Base-by-base conservation (phyloP, 495 filamentous ascomycete genomes). In the Immersiella caudata region DNA sequence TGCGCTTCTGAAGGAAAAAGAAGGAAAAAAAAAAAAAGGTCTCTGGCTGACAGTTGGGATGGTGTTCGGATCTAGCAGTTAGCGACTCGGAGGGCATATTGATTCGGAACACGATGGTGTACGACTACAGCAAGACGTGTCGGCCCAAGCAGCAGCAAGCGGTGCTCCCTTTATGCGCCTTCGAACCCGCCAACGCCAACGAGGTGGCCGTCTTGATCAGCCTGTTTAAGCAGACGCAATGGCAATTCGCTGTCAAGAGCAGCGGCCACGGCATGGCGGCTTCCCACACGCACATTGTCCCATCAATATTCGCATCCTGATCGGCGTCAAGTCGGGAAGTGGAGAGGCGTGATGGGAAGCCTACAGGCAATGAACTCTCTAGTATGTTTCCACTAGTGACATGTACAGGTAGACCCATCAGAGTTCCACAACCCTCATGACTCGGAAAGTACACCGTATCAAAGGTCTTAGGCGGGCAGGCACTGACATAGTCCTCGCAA, bases 231-330 rank as follows among this genome's bases (percentile, higher is more conserved):
- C 50, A 54, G n/a, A 54, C 50, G n/a, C 6, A 54, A 54, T 54
- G 50, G 6, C 50, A 6, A 54, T 54, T 54, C 21, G 50, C 50
- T 18, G 6, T 54, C 21, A 54, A 18, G 50, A 54, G 50, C 21
- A 18, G 50, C 21, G 50, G 50, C 50, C 50, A 54, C 50, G 50
- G 50, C 50, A 54, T 54, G 50, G 50, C 50, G 50, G 50, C 50
- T 6, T 54, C 50, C 50, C 6, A 54, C 21, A n/a, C n/a, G n/a
- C n/a, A n/a, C n/a, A n/a, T n/a, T n/a, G n/a, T n/a, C n/a, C n/a
- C n/a, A n/a, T n/a, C n/a, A n/a, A n/a, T n/a, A n/a, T n/a, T n/a
- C n/a, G n/a, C n/a, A n/a, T n/a, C n/a, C n/a, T n/a, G n/a, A n/a
- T n/a, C n/a, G n/a, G n/a, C n/a, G n/a, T n/a, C n/a, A n/a, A n/a